Evolutionary conservation across 176 grass and related monocot species (phyloP), one percentile per base, ranked within the genome.

Genomic region (Oryza rufipogon): DNA sequence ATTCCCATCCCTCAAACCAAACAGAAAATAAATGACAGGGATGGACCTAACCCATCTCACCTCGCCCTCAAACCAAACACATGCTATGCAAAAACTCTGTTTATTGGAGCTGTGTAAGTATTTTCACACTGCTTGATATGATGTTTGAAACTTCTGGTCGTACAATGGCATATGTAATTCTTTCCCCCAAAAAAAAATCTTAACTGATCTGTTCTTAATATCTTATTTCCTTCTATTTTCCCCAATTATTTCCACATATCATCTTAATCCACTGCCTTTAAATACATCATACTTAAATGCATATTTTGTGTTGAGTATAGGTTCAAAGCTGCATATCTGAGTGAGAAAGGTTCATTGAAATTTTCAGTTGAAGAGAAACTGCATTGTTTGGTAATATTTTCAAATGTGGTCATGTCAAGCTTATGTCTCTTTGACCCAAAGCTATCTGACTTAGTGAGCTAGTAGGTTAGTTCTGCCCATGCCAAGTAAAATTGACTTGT

Each of bases 331-430:
- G 64, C 14, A n/a, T 75, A 70, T 15, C 14, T 5, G 2, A 67
- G 82, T 32, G 64, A 16, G 4, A 14, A 20, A 39, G 9, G 2
- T 3, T 3, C 45, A 73, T 74, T 74, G 12, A 39, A 9, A 49
- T 23, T 65, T 71, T 79, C 2, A 56, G 22, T 89, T 61, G 46
- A 41, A 41, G 39, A 81, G 33, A 26, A 63, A 23, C 36, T 63
- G 17, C 33, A 47, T 89, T 85, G 25, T 33, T 49, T 80, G 61
- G 13, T n/a, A 42, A 33, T 69, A 22, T 70, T 64, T 64, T 71
- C 42, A 82, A 82, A 42, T 66, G 51, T 30, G 71, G 28, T 46
- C 15, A n/a, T 77, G 71, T 71, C 52, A 64, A 85, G 71, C 64
- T 77, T 45, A 34, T 51, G 30, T 73, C 11, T 19, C 45, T 79